phyloP scores from a whole-genome alignment of 2,329 filamentous ascomycete species.

The Penicillium corylophilum region DNA sequence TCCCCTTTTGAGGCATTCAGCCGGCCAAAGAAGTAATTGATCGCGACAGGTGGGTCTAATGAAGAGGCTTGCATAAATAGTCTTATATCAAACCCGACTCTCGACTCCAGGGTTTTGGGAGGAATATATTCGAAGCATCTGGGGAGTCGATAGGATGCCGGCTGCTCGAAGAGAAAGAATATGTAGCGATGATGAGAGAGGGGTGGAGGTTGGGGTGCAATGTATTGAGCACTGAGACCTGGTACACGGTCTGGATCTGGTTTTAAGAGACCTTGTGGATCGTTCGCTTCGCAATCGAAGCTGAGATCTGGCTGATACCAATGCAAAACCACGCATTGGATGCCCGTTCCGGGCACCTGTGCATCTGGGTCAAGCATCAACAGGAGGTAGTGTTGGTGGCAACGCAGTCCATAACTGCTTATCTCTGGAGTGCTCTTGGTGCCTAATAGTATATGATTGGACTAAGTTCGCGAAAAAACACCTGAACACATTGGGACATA shows the following conservation, averaged over 20 bases:
- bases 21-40: constrained; percentile 41
- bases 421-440: constrained; percentile 15
- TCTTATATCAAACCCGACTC: constrained; percentile 35
- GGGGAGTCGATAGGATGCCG: constrained; percentile 27
- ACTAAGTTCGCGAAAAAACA: neutral
- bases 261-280: neutral
- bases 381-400: constrained; percentile 17
- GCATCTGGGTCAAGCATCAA: constrained; percentile 29
- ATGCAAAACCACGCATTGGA: constrained; percentile 24
- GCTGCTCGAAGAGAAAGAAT: constrained; percentile 31
- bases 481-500: neutral
- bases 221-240: constrained; percentile 20
- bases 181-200: constrained; percentile 33
- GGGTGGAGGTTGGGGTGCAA: constrained; percentile 30
- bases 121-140: constrained; percentile 32
- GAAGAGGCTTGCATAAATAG: constrained; percentile 35
- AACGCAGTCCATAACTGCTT: constrained; percentile 9
- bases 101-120: constrained; percentile 24
- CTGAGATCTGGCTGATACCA: constrained; percentile 28
- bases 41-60: constrained; percentile 32
- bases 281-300: constrained; percentile 1
- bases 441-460: neutral
- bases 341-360: constrained; percentile 8
- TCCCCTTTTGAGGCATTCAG: constrained; percentile 21
- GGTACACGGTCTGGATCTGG: neutral